These are phyloP conservation scores for Aspergillus panamensis DNA, from an alignment of 495 filamentous ascomycete genomes.

Conservation along the genomic window DNA sequence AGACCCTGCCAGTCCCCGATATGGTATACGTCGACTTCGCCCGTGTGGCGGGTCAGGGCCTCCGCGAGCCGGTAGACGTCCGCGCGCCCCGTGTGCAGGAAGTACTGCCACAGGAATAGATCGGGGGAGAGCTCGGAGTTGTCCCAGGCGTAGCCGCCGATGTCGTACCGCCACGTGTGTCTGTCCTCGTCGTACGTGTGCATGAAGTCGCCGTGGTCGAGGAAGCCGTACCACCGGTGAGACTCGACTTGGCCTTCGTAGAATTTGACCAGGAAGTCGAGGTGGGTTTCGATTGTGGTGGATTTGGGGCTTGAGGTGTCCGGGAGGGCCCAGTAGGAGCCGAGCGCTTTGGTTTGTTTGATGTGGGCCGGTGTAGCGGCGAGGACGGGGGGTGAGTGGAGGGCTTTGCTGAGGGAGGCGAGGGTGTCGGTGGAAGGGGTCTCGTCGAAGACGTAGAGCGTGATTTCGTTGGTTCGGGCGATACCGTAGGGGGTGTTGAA, in stretches of 20 bases:
- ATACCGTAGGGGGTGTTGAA: slow-evolving; percentile 48
- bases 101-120: slow-evolving; percentile 51
- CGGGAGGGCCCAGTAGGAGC: slow-evolving; percentile 39
- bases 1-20: slow-evolving; percentile 45
- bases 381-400: slow-evolving; percentile 39
- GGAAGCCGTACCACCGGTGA: slow-evolving; percentile 51
- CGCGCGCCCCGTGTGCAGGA: slow-evolving; percentile 43
- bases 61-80: slow-evolving; percentile 49
- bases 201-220: slow-evolving; percentile 49
- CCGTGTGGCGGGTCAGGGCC: slow-evolving; percentile 45
- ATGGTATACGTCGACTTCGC: slow-evolving; percentile 52
- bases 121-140: slow-evolving; percentile 53
- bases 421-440: slow-evolving; percentile 38
- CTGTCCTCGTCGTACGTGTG: slow-evolving; percentile 50
- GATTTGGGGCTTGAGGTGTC: slow-evolving; percentile 17
- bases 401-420: slow-evolving; percentile 25
- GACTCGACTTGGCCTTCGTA: slow-evolving; percentile 45
- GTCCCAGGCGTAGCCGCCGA: slow-evolving; percentile 53
- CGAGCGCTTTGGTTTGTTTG: slow-evolving; percentile 37
- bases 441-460: slow-evolving; percentile 36
- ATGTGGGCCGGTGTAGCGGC: slow-evolving; percentile 37
- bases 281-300: slow-evolving; percentile 33
- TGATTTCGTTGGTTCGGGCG: slow-evolving; percentile 45
- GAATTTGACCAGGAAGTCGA: slow-evolving; percentile 43
- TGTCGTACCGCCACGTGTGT: slow-evolving; percentile 50